Evolutionary conservation across 2,329 filamentous ascomycete species (phyloP), one percentile per base, ranked within the genome.

Genomic region (Botrytis paeoniae): DNA sequence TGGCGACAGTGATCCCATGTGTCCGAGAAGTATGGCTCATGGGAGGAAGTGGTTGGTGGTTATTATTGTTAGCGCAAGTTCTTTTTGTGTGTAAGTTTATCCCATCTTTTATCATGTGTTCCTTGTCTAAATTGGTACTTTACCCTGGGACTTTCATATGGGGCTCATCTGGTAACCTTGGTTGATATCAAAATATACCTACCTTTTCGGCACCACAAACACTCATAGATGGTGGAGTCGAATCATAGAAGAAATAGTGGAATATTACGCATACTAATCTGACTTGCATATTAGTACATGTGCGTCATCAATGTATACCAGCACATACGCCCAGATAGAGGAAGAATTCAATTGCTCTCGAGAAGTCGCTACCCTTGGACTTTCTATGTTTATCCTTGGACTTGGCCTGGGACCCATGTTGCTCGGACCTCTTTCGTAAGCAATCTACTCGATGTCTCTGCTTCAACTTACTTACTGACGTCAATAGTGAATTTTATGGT

Each of bases 221-320:
- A 32, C 37, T 18, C 14, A 45, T 64, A 20, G 43, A 43, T n/a
- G 69, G 20, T 45, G 59, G 29, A 43, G 37, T 29, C 14, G 20
- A 16, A 54, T n/a, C 25, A 6, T 4, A 16, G 14, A 51, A 48
- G n/a, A 39, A 39, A 45, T 2, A n/a, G 25, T 25, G 41, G 39
- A 20, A 37, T 37, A 7, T 41, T n/a, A 60, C 25, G 16, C 45
- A n/a, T 72, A 18, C 51, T 69, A 43, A 69, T 54, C 39, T 32
- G 7, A 59, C 54, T 60, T 45, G 20, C 51, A 43, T 70, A 20
- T 39, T 68, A 94, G 92, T 71, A 97, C 94, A 14, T 94, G 91
- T 80, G 89, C 93, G 1, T 95, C 92, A 65, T 96, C 94, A n/a
- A 89, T 97, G 78, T 97, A 98, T 82, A 95, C 94, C 0, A 89